These are phyloP conservation scores for Neurospora sp. DNA, from an alignment of 495 filamentous ascomycete genomes.

Conservation along the genomic window DNA sequence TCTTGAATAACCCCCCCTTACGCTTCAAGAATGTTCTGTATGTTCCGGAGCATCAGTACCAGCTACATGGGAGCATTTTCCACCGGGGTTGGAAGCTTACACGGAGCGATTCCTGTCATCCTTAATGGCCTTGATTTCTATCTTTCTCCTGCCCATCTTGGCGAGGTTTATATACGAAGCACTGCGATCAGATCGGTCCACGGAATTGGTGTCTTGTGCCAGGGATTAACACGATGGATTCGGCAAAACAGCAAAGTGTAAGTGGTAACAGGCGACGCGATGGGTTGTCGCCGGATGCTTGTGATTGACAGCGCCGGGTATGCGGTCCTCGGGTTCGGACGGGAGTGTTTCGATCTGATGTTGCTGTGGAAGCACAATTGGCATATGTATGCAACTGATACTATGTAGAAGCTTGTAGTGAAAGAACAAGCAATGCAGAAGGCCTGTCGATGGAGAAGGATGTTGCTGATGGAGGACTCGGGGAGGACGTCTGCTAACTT, in stretches of 20 bases:
- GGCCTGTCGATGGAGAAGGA: background rate
- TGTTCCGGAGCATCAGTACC: conserved; percentile 62
- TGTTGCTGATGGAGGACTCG: background rate
- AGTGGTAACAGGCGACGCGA: background rate
- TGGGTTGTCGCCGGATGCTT: background rate
- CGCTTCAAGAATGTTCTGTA: conserved; percentile 91
- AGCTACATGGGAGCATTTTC: conserved; percentile 83
- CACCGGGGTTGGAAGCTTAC: conserved; percentile 55
- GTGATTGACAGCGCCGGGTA: background rate
- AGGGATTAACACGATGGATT: background rate
- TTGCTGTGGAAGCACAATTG: background rate
- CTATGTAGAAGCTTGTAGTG: background rate
- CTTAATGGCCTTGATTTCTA: conserved; percentile 99
- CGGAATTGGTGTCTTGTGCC: background rate
- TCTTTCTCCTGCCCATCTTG: conserved; percentile 64
- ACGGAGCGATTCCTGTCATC: conserved; percentile 98
- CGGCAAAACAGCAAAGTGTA: background rate
- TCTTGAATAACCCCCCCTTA: conserved; percentile 98
- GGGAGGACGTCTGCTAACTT: background rate
- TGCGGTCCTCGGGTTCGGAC: background rate
- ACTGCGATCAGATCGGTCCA: background rate
- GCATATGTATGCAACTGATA: background rate
- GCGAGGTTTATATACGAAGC: background rate
- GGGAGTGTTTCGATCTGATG: background rate
- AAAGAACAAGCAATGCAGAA: too few relatives aligned